Evolutionary conservation across 495 filamentous ascomycete genomes (phyloP), one percentile per base, ranked within the genome.

Genomic region (Tuber magnatum): DNA sequence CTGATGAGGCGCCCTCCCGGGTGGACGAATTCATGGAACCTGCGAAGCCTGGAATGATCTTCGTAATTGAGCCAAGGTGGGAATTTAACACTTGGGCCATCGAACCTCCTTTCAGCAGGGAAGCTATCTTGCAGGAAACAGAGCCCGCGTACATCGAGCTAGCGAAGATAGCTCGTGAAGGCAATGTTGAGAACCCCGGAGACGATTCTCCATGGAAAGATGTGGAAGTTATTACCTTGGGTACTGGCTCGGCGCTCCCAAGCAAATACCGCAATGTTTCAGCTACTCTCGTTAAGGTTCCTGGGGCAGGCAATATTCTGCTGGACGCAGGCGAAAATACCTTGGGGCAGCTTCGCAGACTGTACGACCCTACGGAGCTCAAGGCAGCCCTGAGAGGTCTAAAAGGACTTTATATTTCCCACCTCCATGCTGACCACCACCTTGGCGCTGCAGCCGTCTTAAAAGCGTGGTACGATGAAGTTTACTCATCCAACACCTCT

Each of bases 261-360:
- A 95, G 93, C 69, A 94, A 94, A 83, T 94, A 97, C 83, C 92
- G 95, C 73, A 99, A 98, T 83, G 95, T 98, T 61, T 97, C 93
- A 40, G 73, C 73, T 14, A 97, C 93, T 1, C 86, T 99, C 12
- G 79, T 98, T 56, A 87, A 92, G 35, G 90, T 94, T 2, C 95
- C 95, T n/a, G 91, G 89, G 0, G 87, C 87, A 70, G 95, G 95
- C 14, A 93, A 87, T 81, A 94, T 94, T 75, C 84, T 99, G 3
- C 86, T 99, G 68, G 95, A 99, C 83, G 92, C 90, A 78, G 95
- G 95, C 75, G 95, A 99, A 83, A 92, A 92, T 78, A 97, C 95
- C 0, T 86, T 98, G 24, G 95, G 95, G n/a, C 94, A 97, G 81
- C 83, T 99, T 35, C 89, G 89, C 73, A 92, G 95, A 65, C 84